Percentiles rank a stretch among this genome's conserved stretches.
These are phyloP conservation scores for Irpex lacteus DNA, from an alignment of 1,284 basidiomycete species.

Conservation along the genomic window DNA sequence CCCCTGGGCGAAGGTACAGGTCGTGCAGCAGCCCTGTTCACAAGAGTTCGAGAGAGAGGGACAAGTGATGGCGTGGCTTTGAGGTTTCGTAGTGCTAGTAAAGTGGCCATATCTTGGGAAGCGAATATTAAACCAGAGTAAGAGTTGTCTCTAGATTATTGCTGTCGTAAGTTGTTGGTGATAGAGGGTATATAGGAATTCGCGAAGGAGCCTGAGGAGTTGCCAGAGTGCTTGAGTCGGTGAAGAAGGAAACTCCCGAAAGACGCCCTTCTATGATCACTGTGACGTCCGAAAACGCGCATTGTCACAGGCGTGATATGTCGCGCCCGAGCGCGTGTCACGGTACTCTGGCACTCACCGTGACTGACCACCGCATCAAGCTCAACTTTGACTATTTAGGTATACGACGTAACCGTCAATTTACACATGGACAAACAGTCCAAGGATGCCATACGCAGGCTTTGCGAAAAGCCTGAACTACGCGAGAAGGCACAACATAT, in stretches of 20 bases:
- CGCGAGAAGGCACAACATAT: background rate
- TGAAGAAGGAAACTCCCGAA: too few relatives aligned
- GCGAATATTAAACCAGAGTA: background rate
- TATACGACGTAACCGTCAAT: background rate
- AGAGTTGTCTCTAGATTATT: too few relatives aligned
- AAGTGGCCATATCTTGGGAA: background rate
- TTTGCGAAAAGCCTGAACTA: background rate
- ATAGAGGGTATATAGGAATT: background rate
- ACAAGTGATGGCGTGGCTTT: background rate
- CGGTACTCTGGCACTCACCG: background rate
- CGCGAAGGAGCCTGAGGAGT: too few relatives aligned
- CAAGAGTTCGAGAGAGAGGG: slow-evolving; percentile 19
- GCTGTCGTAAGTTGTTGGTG: background rate
- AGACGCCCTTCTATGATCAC: too few relatives aligned
- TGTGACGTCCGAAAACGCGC: background rate
- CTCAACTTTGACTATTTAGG: background rate
- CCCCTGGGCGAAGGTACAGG: slow-evolving; percentile 30
- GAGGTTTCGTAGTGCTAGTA: background rate
- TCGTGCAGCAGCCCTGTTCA: slow-evolving; percentile 36
- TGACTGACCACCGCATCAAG: background rate
- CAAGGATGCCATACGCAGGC: background rate
- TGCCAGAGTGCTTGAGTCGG: background rate
- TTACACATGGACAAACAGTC: background rate
- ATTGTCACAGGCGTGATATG: background rate
- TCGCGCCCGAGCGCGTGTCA: too few relatives aligned